Evolutionary conservation across 192 early-diverging fungal genomes (phyloP).

Genomic region (Gonapodya prolifera): DNA sequence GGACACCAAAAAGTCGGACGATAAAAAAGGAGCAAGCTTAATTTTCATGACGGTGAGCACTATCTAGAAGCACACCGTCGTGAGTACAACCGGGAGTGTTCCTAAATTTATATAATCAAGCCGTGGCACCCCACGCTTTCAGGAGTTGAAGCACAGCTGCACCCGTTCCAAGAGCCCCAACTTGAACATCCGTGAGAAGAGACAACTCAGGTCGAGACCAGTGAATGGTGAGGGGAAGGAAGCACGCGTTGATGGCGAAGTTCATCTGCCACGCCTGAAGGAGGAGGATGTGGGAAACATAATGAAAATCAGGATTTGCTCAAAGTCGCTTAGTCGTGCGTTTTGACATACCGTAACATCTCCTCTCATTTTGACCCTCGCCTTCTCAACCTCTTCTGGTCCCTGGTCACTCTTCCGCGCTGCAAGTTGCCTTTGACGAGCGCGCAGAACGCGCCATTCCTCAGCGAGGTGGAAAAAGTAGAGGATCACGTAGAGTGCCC

Average conservation of each 20-base stretch:
- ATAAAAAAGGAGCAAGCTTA: too few species aligned
- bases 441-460: neutral
- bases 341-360: neutral
- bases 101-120: too few species aligned
- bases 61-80: too few species aligned
- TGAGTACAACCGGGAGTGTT: too few species aligned
- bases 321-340: too few species aligned
- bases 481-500: slow-evolving; percentile 1
- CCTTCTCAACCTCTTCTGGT: neutral
- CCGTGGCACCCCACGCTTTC: neutral
- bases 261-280: neutral
- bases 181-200: neutral
- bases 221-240: neutral
- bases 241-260: neutral
- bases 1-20: too few species aligned
- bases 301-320: too few species aligned
- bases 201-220: neutral
- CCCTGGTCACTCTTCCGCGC: neutral
- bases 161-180: neutral
- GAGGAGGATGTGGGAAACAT: too few species aligned
- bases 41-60: too few species aligned
- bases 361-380: neutral
- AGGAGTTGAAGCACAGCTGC: neutral
- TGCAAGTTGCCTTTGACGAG: slow-evolving; percentile 1
- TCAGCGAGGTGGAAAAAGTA: slow-evolving; percentile 5